Evolutionary conservation across 257 asterid species (phyloP), one percentile per base, ranked within the genome.

Genomic region (Gentiana dahurica): DNA sequence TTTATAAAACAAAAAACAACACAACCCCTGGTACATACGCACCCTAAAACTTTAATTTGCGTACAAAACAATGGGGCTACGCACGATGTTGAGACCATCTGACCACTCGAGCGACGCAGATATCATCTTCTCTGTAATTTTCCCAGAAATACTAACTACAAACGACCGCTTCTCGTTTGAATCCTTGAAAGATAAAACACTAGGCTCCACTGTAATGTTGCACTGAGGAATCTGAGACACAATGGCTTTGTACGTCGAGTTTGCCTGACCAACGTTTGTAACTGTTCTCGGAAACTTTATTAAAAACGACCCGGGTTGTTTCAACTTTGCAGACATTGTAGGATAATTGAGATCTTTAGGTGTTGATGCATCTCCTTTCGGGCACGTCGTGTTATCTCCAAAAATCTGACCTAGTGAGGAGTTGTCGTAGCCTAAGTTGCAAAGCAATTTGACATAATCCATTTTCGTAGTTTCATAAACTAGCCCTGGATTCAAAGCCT

Each of bases 41-140:
- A 24, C 24, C 24, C 24, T 24, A 24, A 24, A 24, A 24, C 24
- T 24, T 24, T 24, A 24, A 24, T 24, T 24, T 24, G 24, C 45
- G 45, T 39, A 5, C 45, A 39, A 39, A 8, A 57, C 39, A 38
- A 65, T 65, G 6, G 69, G 69, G 58, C 64, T 65, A 51, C 69
- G 49, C n/a, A 65, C 64, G 0, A n/a, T 2, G 35, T 65, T 63
- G 15, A 45, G 46, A 12, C 78, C 80, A 57, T 78, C 69, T 0
- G 65, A 71, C 84, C 84, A 78, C 55, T 58, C 64, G 13, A 78
- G 54, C 24, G 75, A 65, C 39, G 72, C 65, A 36, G 78, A 74
- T 1, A 49, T 3, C 54, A 68, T 49, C 1, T 47, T 33, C 6
- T 6, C 1, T 11, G 45, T 0, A 8, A 1, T 11, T 45, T 34